phyloP scores from a whole-genome alignment of 139 green algal species.

The Raphidocelis subcapitata region DNA sequence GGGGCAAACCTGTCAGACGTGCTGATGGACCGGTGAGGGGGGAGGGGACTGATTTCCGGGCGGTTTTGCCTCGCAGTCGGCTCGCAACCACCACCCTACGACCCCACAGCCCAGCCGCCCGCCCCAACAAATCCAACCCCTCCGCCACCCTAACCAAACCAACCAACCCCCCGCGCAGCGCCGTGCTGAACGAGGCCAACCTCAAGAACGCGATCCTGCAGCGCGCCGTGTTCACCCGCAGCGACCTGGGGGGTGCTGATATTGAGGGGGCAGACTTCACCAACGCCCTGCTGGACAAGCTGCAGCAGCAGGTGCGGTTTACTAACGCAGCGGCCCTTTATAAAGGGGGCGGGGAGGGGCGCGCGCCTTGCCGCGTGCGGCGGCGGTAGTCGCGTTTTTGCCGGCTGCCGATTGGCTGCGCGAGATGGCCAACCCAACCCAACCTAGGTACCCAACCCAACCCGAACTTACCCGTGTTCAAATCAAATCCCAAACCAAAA shows the following conservation, averaged over 20 bases:
- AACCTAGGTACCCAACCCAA: not conserved
- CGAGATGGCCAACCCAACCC: not conserved
- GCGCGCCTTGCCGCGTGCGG: not conserved
- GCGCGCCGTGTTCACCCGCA: conserved; percentile 80
- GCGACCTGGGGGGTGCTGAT: conserved; percentile 51
- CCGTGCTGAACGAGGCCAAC: conserved; percentile 84
- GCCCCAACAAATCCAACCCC: not conserved
- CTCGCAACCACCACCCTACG: not conserved
- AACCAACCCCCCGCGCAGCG: too few relatives aligned
- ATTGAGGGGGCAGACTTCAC: conserved; percentile 89
- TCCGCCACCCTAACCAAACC: too few relatives aligned
- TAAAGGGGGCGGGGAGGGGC: too few relatives aligned
- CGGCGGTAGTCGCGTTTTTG: not conserved
- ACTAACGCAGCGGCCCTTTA: too few relatives aligned
- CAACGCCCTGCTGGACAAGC: conserved; percentile 90
- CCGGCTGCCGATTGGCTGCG: not conserved
- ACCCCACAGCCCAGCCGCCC: not conserved
- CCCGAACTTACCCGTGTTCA: not conserved
- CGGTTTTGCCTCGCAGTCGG: too few relatives aligned
- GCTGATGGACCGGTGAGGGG: conserved; percentile 78
- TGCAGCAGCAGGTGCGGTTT: conserved; percentile 81
- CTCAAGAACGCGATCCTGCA: conserved; percentile 79
- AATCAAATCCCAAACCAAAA: too few relatives aligned
- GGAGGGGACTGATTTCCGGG: too few relatives aligned
- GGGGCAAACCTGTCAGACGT: conserved; percentile 87